Conservation (phyloP, 176 grass and related monocot genomes). For the Raddia distichophylla region DNA sequence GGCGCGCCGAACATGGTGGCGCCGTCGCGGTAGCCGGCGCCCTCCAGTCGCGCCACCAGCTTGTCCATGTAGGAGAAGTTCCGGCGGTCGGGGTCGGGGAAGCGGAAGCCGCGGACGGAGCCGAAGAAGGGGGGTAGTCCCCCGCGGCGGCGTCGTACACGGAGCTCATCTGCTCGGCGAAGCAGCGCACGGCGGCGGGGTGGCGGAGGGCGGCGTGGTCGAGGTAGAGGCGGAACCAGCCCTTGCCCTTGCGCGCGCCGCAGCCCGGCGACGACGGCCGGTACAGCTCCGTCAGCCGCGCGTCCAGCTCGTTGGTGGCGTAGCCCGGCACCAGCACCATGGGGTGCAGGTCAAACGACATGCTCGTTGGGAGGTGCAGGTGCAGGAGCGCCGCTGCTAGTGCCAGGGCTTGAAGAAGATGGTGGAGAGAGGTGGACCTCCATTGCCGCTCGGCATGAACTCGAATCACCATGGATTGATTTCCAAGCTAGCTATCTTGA, state of each 20-base stretch:
- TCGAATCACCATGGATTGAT: too few relatives aligned
- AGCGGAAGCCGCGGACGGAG: slow-evolving; percentile 29
- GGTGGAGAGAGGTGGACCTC: too few relatives aligned
- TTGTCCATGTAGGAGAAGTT: slow-evolving; percentile 44
- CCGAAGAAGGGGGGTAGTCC: slow-evolving; percentile 66
- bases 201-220: slow-evolving; percentile 36
- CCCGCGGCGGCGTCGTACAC: slow-evolving; percentile 37
- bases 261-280: slow-evolving; percentile 48
- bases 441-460: too few relatives aligned
- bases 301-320: slow-evolving; percentile 65
- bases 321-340: slow-evolving; percentile 60
- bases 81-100: slow-evolving; percentile 36
- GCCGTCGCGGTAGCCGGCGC: slow-evolving; percentile 48
- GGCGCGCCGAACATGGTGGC: slow-evolving; percentile 58
- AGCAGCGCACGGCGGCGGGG: slow-evolving; percentile 35
- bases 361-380: neutral
- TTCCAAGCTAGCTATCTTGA: too few relatives aligned
- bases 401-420: too few relatives aligned
- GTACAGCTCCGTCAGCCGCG: slow-evolving; percentile 54
- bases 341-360: neutral
- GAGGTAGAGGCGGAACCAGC: slow-evolving; percentile 63
- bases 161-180: slow-evolving; percentile 47
- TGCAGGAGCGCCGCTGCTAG: neutral
- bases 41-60: slow-evolving; percentile 41
- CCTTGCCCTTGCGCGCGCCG: neutral